Evolutionary conservation across 768 basidiomycete genomes (phyloP), one percentile per base, ranked within the genome.

Genomic region (Auricularia sp.): DNA sequence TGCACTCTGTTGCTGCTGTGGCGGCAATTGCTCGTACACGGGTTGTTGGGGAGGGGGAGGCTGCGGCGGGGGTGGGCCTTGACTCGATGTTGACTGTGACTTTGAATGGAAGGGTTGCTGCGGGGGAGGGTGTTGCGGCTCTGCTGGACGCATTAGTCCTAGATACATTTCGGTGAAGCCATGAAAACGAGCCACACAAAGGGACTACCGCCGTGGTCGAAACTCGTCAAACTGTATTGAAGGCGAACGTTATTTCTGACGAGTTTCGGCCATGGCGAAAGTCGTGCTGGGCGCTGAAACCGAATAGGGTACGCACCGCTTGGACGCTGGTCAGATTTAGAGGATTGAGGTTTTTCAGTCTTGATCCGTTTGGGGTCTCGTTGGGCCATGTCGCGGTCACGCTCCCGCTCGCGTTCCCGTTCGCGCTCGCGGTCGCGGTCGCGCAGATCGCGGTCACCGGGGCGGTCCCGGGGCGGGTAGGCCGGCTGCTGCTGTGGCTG

Each of bases 281-380:
- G 29, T 29, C 29, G 3, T 42, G 39, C 12, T 42, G 39, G 5
- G 39, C 39, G 39, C 39, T 14, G 39, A 42, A 42, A 42, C 8
- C 39, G 12, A 42, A 42, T 42, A 14, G 39, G 12, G 39, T 1
- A 42, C 39, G 7, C 39, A 42, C 39, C 39, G 39, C 39, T 42
- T 42, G 39, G 39, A 14, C 39, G 39, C 39, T 42, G 39, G 39
- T 42, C 39, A 14, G 39, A 42, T 14, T 42, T 42, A 14, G 39
- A 42, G 8, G 39, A 42, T 14, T 42, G 39, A 21, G 56, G 12
- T 23, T 59, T 76, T 66, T 85, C 80, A 3, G 79, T 77, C 72
- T 87, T 87, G 66, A 83, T 76, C 61, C 87, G 79, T 72, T 87
- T 87, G 16, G 82, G 75, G 66, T 88, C 87, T 51, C 86, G 76